Evolutionary conservation across 148 eudicot species (phyloP).

Genomic region (Heliosperma pusillum): DNA sequence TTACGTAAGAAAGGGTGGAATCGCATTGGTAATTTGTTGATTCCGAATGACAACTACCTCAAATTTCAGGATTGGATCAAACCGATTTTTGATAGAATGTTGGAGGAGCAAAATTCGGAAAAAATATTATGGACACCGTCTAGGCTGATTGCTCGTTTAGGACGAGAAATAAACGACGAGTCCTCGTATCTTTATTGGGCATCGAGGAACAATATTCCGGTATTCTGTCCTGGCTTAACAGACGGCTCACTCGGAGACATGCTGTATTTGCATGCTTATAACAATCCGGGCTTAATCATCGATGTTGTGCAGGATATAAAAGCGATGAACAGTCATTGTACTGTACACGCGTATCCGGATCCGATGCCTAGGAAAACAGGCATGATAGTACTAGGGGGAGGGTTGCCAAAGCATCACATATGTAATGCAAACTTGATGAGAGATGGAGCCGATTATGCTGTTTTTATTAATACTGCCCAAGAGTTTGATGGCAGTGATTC

Average conservation of each 20-base stretch:
- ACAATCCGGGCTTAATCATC: conserved; percentile 69
- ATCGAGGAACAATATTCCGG: conserved; percentile 80
- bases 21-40: conserved; percentile 89
- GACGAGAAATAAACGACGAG: conserved; percentile 87
- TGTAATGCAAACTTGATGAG: conserved; percentile 90
- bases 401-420: conserved; percentile 90
- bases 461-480: conserved; percentile 90
- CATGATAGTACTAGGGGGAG: conserved; percentile 41
- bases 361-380: conserved; percentile 78
- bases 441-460: conserved; percentile 61
- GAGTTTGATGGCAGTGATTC: conserved; percentile 89
- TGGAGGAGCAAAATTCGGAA: conserved; percentile 69
- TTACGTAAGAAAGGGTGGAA: conserved; percentile 76
- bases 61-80: conserved; percentile 97
- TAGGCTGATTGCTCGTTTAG: conserved; percentile 82
- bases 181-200: conserved; percentile 93
- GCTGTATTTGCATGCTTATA: conserved; percentile 81
- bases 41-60: conserved; percentile 90
- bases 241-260: conserved; percentile 96
- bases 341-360: conserved; percentile 48
- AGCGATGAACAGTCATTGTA: conserved; percentile 75
- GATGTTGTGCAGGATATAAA: conserved; percentile 89
- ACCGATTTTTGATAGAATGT: conserved; percentile 82
- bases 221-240: conserved; percentile 87
- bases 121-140: conserved; percentile 85